Conservation (phyloP, 257 asterid species). For the Nicotiana paniculata region DNA sequence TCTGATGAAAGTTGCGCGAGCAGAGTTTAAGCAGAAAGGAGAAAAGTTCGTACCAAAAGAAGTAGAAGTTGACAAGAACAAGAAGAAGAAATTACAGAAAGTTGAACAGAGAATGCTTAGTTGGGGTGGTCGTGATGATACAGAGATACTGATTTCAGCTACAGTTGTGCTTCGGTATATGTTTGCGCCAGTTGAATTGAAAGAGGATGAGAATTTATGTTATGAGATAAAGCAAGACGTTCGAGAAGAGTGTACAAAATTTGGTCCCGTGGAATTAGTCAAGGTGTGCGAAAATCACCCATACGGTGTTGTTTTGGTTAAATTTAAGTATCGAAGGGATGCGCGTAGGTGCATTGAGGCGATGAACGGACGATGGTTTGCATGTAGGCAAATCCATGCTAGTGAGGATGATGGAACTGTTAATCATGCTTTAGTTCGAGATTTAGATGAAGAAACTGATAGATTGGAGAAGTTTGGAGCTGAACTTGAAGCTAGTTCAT, state of each 20-base stretch:
- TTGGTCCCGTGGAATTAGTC: conserved; percentile 76
- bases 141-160: conserved; percentile 68
- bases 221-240: conserved; percentile 84
- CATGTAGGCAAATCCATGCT: conserved; percentile 68
- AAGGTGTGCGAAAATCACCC: conserved; percentile 93
- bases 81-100: conserved; percentile 77
- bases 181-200: conserved; percentile 84
- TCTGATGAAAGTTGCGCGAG: conserved; percentile 73
- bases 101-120: conserved; percentile 92
- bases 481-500: conserved; percentile 63
- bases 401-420: conserved; percentile 74
- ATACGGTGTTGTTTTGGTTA: conserved; percentile 78
- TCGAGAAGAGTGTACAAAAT: conserved; percentile 70
- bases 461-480: conserved; percentile 84
- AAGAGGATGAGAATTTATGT: conserved; percentile 68
- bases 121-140: conserved; percentile 97
- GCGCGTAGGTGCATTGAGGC: conserved; percentile 79
- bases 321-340: conserved; percentile 65
- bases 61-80: conserved; percentile 73
- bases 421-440: conserved; percentile 72
- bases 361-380: conserved; percentile 97
- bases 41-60: conserved; percentile 70
- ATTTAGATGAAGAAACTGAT: conserved; percentile 77
- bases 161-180: conserved; percentile 74
- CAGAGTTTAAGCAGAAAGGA: conserved; percentile 93